Conservation (phyloP, 345 rosid genomes). For the Populus deltoides region DNA sequence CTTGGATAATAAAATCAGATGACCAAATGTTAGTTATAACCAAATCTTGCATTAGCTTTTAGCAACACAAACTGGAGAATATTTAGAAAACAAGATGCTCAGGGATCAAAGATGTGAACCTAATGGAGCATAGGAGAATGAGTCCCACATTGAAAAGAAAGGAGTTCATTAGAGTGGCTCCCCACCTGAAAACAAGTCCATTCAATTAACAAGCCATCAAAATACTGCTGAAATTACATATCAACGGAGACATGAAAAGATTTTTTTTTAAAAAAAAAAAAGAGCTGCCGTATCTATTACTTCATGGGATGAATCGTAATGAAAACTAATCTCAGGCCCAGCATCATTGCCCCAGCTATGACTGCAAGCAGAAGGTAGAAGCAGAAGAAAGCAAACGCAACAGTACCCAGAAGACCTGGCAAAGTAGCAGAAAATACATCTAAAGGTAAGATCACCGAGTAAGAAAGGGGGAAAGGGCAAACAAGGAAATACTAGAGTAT, state of each 20-base stretch:
- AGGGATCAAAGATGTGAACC: slow-evolving; percentile 41
- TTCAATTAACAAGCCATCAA: slow-evolving; percentile 27
- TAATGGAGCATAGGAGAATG: slow-evolving; percentile 88
- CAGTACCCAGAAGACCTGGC: slow-evolving; percentile 92
- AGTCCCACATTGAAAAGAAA: slow-evolving; percentile 98
- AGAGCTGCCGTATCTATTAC: slow-evolving; percentile 39
- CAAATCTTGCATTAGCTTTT: not conserved
- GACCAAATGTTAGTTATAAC: not conserved
- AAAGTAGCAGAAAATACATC: slow-evolving; percentile 16
- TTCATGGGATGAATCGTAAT: slow-evolving; percentile 95
- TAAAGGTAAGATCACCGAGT: slow-evolving; percentile 13
- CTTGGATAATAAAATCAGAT: not conserved
- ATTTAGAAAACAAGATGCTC: not conserved
- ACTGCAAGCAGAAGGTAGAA: slow-evolving; percentile 91
- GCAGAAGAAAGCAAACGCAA: slow-evolving; percentile 95
- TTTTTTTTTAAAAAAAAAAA: not conserved
- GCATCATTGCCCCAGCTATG: slow-evolving; percentile 97
- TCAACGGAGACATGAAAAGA: not conserved
- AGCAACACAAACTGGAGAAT: not conserved
- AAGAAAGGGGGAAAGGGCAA: not conserved
- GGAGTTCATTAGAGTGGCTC: slow-evolving; percentile 96
- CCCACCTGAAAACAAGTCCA: slow-evolving; percentile 70
- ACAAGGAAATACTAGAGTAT: slow-evolving; percentile 1
- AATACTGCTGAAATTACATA: not conserved
- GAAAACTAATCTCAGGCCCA: slow-evolving; percentile 87